Conservation (phyloP, 228 moss, liverwort and hornwort genomes). For the Sphagnum magellanicum region DNA sequence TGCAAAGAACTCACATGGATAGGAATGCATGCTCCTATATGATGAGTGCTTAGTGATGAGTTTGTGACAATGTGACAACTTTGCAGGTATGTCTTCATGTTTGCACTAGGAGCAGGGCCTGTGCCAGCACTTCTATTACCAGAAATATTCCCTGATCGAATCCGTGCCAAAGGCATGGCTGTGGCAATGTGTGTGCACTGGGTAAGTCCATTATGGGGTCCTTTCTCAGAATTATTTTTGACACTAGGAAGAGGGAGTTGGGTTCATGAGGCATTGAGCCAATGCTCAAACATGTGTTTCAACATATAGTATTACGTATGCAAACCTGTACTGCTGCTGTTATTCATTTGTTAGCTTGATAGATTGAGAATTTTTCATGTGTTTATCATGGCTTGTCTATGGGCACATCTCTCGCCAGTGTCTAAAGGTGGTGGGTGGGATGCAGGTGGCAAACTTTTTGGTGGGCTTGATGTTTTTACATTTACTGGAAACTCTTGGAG, state of each 20-base stretch:
- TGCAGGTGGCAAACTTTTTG: slow-evolving; percentile 67
- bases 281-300: neutral
- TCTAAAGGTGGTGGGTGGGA: neutral
- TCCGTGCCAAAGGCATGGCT: slow-evolving; percentile 85
- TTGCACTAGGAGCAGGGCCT: slow-evolving; percentile 89
- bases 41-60: too few relatives aligned
- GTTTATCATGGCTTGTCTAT: neutral
- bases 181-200: slow-evolving; percentile 90
- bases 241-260: too few relatives aligned
- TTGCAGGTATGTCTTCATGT: slow-evolving; percentile 85
- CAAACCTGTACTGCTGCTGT: neutral
- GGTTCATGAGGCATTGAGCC: too few relatives aligned
- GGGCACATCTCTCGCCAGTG: neutral
- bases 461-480: slow-evolving; percentile 75
- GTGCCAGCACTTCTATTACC: slow-evolving; percentile 82
- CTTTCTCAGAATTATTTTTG: neutral
- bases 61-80: neutral
- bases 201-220: slow-evolving; percentile 25
- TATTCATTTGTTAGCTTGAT: neutral
- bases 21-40: too few relatives aligned
- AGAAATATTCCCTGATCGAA: slow-evolving; percentile 77
- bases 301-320: neutral
- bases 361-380: neutral
- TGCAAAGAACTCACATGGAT: neutral
- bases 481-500: slow-evolving; percentile 59